Conservation (phyloP, 2,329 filamentous ascomycete genomes). For the Clarireedia hainanense region DNA sequence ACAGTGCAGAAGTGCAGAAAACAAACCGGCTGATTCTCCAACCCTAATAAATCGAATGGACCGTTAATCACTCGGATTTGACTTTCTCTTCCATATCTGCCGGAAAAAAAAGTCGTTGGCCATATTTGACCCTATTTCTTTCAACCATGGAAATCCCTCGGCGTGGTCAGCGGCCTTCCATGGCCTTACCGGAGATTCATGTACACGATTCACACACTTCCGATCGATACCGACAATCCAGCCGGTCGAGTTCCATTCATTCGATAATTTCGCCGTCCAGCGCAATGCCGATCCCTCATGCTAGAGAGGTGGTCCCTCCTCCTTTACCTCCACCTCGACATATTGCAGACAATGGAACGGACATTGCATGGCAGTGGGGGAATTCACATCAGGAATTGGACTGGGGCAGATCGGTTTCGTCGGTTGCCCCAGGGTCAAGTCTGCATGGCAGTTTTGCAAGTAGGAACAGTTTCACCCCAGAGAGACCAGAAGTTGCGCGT, state of each 20-base stretch:
- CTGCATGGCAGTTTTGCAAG: slow-evolving; percentile 38
- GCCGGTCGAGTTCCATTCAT: slow-evolving; percentile 22
- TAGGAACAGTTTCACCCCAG: slow-evolving; percentile 19
- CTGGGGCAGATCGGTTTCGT: slow-evolving; percentile 35
- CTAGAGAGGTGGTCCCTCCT: slow-evolving; percentile 46
- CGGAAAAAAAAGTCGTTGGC: too few species aligned
- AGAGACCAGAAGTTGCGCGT: slow-evolving; percentile 23
- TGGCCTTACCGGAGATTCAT: background rate
- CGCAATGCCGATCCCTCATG: slow-evolving; percentile 56
- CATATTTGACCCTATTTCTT: too few species aligned
- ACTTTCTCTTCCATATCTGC: background rate
- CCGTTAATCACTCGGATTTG: too few species aligned
- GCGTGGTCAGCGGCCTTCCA: background rate
- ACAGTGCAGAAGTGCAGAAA: too few species aligned
- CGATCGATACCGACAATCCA: slow-evolving; percentile 22
- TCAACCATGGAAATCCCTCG: background rate
- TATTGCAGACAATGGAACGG: slow-evolving; percentile 53
- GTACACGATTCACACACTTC: slow-evolving; percentile 13
- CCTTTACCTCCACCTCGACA: slow-evolving; percentile 56
- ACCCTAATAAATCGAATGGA: too few species aligned
- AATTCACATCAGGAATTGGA: slow-evolving; percentile 43
- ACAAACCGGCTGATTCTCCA: too few species aligned
- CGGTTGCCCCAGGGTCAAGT: slow-evolving; percentile 42
- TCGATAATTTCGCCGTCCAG: slow-evolving; percentile 34
- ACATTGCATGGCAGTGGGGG: slow-evolving; percentile 51